Evolutionary conservation across 75 land plant genomes (phyloP), one percentile per base, ranked within the genome.

Genomic region (Chamaecyparis obtusa): DNA sequence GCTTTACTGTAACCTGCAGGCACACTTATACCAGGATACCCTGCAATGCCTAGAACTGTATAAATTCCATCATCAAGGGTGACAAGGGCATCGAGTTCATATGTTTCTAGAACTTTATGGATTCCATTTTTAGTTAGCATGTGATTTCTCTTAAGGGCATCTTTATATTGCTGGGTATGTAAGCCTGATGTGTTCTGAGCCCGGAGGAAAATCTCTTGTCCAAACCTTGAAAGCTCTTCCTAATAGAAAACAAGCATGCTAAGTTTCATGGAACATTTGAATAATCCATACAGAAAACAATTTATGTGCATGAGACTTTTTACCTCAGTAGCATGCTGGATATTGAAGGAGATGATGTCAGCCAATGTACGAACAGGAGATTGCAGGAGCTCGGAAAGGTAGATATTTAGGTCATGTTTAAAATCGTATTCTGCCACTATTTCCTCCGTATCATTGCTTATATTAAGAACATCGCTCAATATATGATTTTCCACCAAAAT

Each of bases 11-110:
- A 88, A 43, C 89, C 89, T 30, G 89, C 89, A 60, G 89, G 89
- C 24, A 89, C 81, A 55, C 69, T 48, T 55, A 89, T 86, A 19
- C 55, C 91, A 33, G 84, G 92, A 85, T 87, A 88, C 15, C 93
- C 95, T 6, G 92, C 94, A 60, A 92, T 90, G 39, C 92, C 95
- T 57, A 91, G 85, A 33, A 94, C 81, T 11, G 24, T 5, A 15
- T 87, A 9, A 15, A 86, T 37, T 46, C 54, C 81, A 2, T 54
- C 11, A 27, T 81, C 84, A 19, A 89, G 91, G 15, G 91, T 85
- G 17, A 94, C 90, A 32, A 95, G 43, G 1, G 94, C 95, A 85
- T 95, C 95, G 64, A 94, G 84, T 55, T 88, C 67, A 17, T 89
- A 79, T 11, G 87, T 76, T 41, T 13, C 64, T 88, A 95, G 86